These are phyloP conservation scores for Wallacemonas sp. DNA, from an alignment of 208 protist genomes.

Conservation along the genomic window DNA sequence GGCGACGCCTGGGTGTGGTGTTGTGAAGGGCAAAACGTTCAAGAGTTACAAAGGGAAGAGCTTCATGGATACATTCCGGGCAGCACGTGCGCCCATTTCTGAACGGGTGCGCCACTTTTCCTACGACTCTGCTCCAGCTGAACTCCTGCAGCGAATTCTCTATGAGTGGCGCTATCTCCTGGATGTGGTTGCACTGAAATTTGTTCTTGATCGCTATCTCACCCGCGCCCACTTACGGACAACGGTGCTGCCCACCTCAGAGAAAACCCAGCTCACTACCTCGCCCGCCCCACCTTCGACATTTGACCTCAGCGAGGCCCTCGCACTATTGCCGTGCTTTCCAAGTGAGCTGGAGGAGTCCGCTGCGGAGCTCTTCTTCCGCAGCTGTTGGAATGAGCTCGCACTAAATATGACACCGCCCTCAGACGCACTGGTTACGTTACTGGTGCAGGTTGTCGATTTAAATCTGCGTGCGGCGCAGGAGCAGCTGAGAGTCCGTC, in stretches of 20 bases:
- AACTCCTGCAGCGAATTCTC: conserved; percentile 25
- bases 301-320: not conserved
- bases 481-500: too few species aligned
- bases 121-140: conserved; percentile 19
- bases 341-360: conserved; percentile 73
- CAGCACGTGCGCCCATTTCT: conserved; percentile 21
- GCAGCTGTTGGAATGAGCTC: conserved; percentile 72
- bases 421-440: not conserved
- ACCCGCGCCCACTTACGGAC: conserved; percentile 14
- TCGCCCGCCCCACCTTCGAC: conserved; percentile 1
- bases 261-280: not conserved
- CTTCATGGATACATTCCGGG: conserved; percentile 41
- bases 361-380: conserved; percentile 40
- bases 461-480: conserved; percentile 10
- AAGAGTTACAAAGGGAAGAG: conserved; percentile 28
- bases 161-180: conserved; percentile 52
- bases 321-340: conserved; percentile 29
- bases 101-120: conserved; percentile 5
- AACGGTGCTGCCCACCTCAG: conserved; percentile 8
- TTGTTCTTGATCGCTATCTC: conserved; percentile 20
- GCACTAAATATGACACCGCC: conserved; percentile 23
- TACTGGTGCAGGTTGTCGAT: conserved; percentile 4
- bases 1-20: not conserved
- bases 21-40: conserved; percentile 11
- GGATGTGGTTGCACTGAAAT: conserved; percentile 36